Base-by-base conservation (phyloP, 306 rosid genomes). In the Carpinus fangiana region DNA sequence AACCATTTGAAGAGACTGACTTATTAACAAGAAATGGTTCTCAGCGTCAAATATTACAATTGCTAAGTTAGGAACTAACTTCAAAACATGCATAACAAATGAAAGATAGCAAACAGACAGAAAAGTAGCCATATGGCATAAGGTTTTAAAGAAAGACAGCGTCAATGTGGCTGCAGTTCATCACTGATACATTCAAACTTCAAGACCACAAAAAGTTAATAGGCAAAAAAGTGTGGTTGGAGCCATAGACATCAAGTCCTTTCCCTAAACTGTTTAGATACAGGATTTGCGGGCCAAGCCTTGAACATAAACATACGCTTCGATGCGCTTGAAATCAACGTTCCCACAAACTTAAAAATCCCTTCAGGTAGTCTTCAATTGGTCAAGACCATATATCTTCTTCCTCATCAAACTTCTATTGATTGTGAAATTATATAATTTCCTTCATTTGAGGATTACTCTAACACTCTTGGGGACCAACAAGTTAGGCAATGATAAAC, bases 401-500 rank as follows among this genome's bases (percentile, higher is more conserved):
- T 77, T 90, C 91, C 88, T 77, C 90, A 86, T 84, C 88, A 93
- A 87, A 90, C 97, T 85, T 80, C 91, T 89, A 86, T 82, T 81
- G 82, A 80, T 78, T 85, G 92, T 78, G 88, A 83, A 88, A 84
- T 89, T 91, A 87, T 85, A 87, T 83, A 89, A 82, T 78, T 82
- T 89, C 81, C 93, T 87, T 93, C 90, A 69, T 82, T 89, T 90
- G 83, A 82, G 87, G 85, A 91, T 76, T 85, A 83, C 87, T 82
- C 86, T 67, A 86, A 89, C 85, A 92, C 62, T 89, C 93, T 89
- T 82, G 92, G 80, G 84, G 75, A 87, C 92, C 96, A 87, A 86
- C 84, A 90, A 83, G 91, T 88, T 92, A 90, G 81, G 89, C 94
- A 85, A 84, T 73, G 90, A 80, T 88, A 88, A 90, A 87, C 89